Evolutionary conservation across 2,329 filamentous ascomycete species (phyloP).

Genomic region (Claviceps africana): DNA sequence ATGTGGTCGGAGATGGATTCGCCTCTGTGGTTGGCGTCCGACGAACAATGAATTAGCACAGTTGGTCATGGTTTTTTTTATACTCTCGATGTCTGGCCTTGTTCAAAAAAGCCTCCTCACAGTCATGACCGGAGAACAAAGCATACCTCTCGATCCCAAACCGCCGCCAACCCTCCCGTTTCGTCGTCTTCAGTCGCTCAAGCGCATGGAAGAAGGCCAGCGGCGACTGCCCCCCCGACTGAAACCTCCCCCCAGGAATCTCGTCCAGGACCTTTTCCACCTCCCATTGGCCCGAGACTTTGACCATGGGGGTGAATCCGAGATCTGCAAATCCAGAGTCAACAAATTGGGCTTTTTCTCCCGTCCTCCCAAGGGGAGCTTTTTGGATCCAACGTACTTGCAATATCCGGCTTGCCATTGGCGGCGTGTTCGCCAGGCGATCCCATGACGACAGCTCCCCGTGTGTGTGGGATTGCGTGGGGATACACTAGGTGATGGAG

Average conservation of each 20-base stretch:
- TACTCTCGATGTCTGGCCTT: too few species aligned
- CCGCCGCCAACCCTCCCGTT: conserved; percentile 87
- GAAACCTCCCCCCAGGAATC: conserved; percentile 40
- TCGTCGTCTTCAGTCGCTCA: conserved; percentile 87
- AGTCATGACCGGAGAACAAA: not conserved
- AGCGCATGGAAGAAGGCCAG: conserved; percentile 90
- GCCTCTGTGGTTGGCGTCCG: conserved; percentile 31
- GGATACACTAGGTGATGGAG: not conserved
- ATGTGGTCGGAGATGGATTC: conserved; percentile 97
- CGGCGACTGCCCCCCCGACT: conserved; percentile 53
- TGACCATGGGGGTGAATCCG: conserved; percentile 22
- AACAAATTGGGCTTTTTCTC: not conserved
- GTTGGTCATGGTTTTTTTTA: not conserved
- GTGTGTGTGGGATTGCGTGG: not conserved
- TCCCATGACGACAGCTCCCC: conserved; percentile 12
- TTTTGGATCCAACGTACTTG: conserved; percentile 11
- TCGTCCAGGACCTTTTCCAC: conserved; percentile 50
- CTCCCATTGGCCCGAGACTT: conserved; percentile 36
- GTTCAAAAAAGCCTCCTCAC: too few species aligned
- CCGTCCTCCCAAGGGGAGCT: not conserved
- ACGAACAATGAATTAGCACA: not conserved
- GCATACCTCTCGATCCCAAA: conserved; percentile 56
- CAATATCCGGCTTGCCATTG: conserved; percentile 10
- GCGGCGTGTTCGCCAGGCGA: conserved; percentile 14
- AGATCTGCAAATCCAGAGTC: conserved; percentile 11